phyloP scores from a whole-genome alignment of 2,329 filamentous ascomycete genomes.

The Cladophialophora exuberans region DNA sequence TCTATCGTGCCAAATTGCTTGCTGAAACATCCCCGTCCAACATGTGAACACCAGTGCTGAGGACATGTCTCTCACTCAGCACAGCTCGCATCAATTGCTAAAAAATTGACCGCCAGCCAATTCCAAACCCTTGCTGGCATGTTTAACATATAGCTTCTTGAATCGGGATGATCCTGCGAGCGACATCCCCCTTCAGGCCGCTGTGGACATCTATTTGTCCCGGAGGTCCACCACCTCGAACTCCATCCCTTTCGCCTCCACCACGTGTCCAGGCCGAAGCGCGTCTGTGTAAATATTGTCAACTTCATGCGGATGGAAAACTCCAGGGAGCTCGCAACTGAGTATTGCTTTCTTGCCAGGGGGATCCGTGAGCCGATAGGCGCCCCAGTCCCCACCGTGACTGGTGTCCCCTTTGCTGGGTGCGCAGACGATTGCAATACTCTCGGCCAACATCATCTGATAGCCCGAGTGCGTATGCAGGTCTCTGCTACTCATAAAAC shows the following conservation, averaged over 20 bases:
- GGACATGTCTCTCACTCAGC: not conserved
- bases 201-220: conserved; percentile 14
- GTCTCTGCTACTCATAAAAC: conserved; percentile 95
- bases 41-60: too few species aligned
- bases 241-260: conserved; percentile 67
- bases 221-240: conserved; percentile 70
- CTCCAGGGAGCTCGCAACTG: conserved; percentile 72
- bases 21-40: too few species aligned
- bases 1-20: too few species aligned
- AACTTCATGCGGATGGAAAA: conserved; percentile 79
- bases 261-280: conserved; percentile 70
- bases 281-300: conserved; percentile 79
- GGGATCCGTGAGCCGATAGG: conserved; percentile 91
- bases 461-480: conserved; percentile 93
- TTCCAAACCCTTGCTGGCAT: not conserved
- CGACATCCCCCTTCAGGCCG: not conserved
- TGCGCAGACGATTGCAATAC: conserved; percentile 94
- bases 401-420: conserved; percentile 62
- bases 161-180: not conserved
- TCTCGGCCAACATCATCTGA: conserved; percentile 95
- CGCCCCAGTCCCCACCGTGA: conserved; percentile 69
- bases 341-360: conserved; percentile 86
- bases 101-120: too few species aligned
- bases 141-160: conserved; percentile 10
- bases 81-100: not conserved